Evolutionary conservation across 1,139 yeast genomes (phyloP), one percentile per base, ranked within the genome.

Genomic region (Taiozyma sp.): DNA sequence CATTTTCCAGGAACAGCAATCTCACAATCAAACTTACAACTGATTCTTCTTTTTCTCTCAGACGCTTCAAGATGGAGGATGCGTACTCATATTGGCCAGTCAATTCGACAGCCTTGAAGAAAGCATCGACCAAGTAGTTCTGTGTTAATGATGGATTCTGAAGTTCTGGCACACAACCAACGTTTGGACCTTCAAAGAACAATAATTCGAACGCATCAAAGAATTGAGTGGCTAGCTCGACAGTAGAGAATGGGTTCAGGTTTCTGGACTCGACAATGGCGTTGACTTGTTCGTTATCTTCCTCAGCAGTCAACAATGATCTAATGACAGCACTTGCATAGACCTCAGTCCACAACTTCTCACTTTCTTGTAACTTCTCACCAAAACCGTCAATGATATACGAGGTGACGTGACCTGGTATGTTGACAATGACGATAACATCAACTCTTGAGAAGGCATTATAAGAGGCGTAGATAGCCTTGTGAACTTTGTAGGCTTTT

Each of bases 401-500:
- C 2, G 96, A 84, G 64, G 89, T 95, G 12, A 84, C 83, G 47
- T 95, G 89, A 70, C 93, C 93, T 0, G 92, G 92, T 46, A 85
- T 76, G 49, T 78, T 79, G 40, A 87, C 95, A 10, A 81, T 75
- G 13, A 91, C 95, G 44, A 93, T 77, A 61, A 88, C 81, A 65
- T 90, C 97, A 45, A 83, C 77, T 59, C 77, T 78, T n/a, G 90
- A 78, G 66, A 90, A 89, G 2, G 90, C 87, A 69, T 86, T 84
- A 73, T 81, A 86, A 3, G 83, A 74, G 54, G 87, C 81, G 63
- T 81, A 83, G 3, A 84, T 76, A 51, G 92, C 87, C 57, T 86
- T 81, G 45, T 84, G 84, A 14, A 90, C 87, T 63, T 81, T 84
- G 87, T 91, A 90, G 60, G 79, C 79, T 57, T 83, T 86, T 57